Evolutionary conservation across 345 rosid species (phyloP).

Genomic region (Kandelia obovata): DNA sequence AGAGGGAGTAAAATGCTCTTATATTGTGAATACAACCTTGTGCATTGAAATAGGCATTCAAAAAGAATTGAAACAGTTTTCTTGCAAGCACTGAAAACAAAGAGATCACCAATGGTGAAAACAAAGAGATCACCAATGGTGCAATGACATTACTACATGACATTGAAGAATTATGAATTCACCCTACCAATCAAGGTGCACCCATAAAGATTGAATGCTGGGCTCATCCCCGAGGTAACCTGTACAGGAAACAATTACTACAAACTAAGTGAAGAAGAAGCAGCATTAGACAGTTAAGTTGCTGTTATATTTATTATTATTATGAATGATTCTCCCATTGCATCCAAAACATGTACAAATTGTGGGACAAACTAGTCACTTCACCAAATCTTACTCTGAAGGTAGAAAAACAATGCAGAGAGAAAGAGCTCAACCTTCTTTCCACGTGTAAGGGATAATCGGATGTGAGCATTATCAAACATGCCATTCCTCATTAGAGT

Average conservation of each 20-base stretch:
- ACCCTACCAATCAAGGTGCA: conserved; percentile 78
- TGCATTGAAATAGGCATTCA: background rate
- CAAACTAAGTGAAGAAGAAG: background rate
- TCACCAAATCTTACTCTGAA: too few species aligned
- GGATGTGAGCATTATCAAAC: conserved; percentile 83
- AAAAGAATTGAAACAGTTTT: background rate
- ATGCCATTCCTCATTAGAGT: conserved; percentile 78
- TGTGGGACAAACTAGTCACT: too few species aligned
- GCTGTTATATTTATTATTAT: too few species aligned
- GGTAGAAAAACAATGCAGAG: background rate
- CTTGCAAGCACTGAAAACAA: conserved; percentile 10
- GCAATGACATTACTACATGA: background rate
- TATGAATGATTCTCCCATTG: too few species aligned
- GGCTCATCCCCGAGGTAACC: conserved; percentile 98
- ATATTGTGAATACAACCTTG: background rate
- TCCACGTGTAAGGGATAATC: conserved; percentile 80
- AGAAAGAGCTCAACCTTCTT: conserved; percentile 49
- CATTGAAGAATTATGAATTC: conserved; percentile 17
- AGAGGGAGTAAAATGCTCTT: background rate
- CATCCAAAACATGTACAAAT: too few species aligned
- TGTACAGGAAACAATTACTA: conserved; percentile 19
- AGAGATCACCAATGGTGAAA: conserved; percentile 1
- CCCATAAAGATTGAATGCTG: conserved; percentile 79
- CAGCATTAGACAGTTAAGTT: too few species aligned
- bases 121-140: background rate